Percentiles rank a stretch among this genome's conserved stretches.
phyloP scores from a whole-genome alignment of 2,329 filamentous ascomycete species.

The Microcyclospora tardicrescens region DNA sequence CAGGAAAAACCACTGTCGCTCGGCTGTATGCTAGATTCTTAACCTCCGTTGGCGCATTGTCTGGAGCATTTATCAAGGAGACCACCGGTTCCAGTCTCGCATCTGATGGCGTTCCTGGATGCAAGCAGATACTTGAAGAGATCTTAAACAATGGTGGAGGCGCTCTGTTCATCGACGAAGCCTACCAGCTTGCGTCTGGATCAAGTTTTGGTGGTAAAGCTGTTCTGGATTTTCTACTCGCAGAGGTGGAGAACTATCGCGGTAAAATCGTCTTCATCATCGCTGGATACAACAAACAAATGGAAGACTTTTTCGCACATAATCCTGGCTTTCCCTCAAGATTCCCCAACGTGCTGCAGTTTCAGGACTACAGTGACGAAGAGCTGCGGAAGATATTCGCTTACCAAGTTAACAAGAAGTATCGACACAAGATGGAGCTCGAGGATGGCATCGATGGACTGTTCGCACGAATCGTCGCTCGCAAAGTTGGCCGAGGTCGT shows the following conservation, averaged over 20 bases:
- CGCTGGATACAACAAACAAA: constrained; percentile 59
- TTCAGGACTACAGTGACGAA: constrained; percentile 53
- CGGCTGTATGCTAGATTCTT: constrained; percentile 57
- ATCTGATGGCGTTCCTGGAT: constrained; percentile 45
- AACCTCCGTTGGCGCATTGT: constrained; percentile 46
- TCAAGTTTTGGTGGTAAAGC: constrained; percentile 44
- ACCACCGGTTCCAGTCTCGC: constrained; percentile 56
- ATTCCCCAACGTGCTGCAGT: constrained; percentile 52
- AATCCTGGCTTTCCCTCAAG: constrained; percentile 60
- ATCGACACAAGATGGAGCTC: constrained; percentile 41
- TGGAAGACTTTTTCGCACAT: constrained; percentile 64
- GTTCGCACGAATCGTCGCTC: constrained; percentile 49
- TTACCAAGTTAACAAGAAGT: constrained; percentile 42
- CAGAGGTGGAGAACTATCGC: constrained; percentile 58
- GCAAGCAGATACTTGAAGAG: constrained; percentile 43
- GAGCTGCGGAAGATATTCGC: constrained; percentile 52
- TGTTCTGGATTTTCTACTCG: constrained; percentile 58
- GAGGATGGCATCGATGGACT: constrained; percentile 48
- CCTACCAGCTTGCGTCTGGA: constrained; percentile 56
- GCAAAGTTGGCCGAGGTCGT: constrained; percentile 48
- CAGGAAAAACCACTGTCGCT: constrained; percentile 63
- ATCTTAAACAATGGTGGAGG: constrained; percentile 51
- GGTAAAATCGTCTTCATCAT: constrained; percentile 61
- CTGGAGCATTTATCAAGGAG: constrained; percentile 49
- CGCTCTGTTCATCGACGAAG: constrained; percentile 65